Evolutionary conservation across 106 monocot species (phyloP).

Genomic region (Amphibolis antarctica): DNA sequence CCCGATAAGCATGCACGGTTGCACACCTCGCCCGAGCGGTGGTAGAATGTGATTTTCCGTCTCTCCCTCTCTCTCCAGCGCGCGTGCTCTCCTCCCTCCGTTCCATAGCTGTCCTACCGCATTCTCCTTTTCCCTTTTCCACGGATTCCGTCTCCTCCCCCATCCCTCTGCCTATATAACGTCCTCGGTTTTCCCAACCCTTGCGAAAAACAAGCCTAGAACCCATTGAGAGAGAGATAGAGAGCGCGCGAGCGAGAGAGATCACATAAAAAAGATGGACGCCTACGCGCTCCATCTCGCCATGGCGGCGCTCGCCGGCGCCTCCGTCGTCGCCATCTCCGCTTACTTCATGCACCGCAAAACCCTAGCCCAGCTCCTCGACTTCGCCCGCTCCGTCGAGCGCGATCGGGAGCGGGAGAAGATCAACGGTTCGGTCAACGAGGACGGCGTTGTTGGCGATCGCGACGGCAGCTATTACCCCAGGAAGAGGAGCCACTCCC

Average conservation of each 20-base stretch:
- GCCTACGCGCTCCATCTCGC: conserved; percentile 23
- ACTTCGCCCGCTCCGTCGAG: conserved; percentile 17
- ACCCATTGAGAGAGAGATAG: not conserved
- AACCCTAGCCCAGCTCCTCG: conserved; percentile 24
- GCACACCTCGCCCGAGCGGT: no score
- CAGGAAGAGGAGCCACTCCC: not conserved
- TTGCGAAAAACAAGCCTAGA: no score
- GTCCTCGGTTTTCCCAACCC: no score
- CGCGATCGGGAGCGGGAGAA: not conserved
- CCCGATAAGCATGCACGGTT: no score
- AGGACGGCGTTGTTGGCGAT: not conserved
- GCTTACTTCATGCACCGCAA: conserved; percentile 30
- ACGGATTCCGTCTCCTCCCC: no score
- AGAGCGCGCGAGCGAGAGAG: not conserved
- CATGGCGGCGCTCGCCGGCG: conserved; percentile 23
- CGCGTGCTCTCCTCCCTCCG: no score
- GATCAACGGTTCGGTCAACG: not conserved
- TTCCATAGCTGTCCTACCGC: no score
- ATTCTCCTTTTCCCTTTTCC: no score
- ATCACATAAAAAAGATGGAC: conserved; percentile 10
- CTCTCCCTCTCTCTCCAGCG: no score
- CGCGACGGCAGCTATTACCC: conserved; percentile 4
- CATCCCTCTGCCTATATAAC: no score
- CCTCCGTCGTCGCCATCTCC: conserved; percentile 23
- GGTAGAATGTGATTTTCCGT: no score